Conservation (phyloP, 1,139 yeast species). For the Blastobotrys elegans region DNA sequence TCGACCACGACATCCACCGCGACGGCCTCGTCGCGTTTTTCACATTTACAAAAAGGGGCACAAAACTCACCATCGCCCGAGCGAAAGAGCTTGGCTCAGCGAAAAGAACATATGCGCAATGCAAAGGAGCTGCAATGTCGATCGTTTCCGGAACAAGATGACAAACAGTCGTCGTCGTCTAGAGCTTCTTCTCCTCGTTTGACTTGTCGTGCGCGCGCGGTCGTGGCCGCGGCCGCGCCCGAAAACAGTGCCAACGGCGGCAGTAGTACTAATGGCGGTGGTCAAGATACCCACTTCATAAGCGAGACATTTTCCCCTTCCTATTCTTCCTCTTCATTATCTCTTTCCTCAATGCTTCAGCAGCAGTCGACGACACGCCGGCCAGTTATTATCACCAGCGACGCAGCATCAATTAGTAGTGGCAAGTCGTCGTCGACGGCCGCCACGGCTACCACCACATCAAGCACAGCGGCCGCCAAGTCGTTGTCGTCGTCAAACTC, state of each 20-base stretch:
- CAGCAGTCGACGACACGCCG: background rate
- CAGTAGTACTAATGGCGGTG: background rate
- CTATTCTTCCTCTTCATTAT: background rate
- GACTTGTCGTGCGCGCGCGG: no score
- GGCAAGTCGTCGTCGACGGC: background rate
- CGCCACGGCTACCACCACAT: background rate
- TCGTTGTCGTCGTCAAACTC: no score
- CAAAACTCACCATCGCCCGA: background rate
- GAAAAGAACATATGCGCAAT: background rate
- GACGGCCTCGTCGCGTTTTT: background rate
- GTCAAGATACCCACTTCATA: background rate
- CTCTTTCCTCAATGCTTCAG: background rate
- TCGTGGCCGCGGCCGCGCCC: background rate
- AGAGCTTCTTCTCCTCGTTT: background rate
- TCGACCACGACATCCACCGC: background rate
- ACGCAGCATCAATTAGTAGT: background rate
- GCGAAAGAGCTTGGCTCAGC: constrained; percentile 2
- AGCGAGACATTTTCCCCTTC: constrained; percentile 2
- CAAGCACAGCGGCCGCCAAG: background rate
- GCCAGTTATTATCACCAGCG: constrained; percentile 1
- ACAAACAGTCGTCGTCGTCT: background rate
- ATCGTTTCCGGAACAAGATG: constrained; percentile 2
- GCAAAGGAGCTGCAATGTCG: background rate
- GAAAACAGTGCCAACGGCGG: background rate
- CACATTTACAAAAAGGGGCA: background rate